Base-by-base conservation (phyloP, 495 filamentous ascomycete species). In the Annulohypoxylon stygium region DNA sequence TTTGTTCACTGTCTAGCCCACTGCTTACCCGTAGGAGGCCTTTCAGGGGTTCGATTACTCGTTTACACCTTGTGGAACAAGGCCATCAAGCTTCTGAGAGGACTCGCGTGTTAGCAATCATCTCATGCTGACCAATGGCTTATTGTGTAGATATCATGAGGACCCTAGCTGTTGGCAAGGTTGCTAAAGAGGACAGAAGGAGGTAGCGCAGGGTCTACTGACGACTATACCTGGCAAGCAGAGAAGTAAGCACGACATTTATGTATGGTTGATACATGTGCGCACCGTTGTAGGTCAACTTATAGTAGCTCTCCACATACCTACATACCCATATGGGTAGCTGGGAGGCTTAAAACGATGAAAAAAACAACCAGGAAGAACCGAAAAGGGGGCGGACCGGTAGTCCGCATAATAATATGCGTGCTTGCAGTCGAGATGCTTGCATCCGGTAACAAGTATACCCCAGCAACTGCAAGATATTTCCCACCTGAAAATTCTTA, bases 321-420 rank as follows among this genome's bases (percentile, higher is more conserved):
- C 16, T 54, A 33, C 11, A 25, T 51, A 51, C 48, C 12, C 25
- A 26, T 23, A 8, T 51, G 23, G 9, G 48, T 65, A 51, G 41
- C 14, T 10, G 53, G 48, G 63, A 61, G 71, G 67, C 71, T 74
- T 58, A 70, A 67, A 67, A 64, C 37, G 50, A 74, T 34, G 11
- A 55, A 34, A 55, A 5, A n/a, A 41, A 30, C 53, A 26, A 0
- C 20, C 39, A 60, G 43, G 10, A 23, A 45, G 30, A 51, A 36
- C 47, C 30, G 9, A 50, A 43, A 60, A 20, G 45, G 55, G 57
- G 55, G 50, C 23, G 61, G 61, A 23, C 23, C 71, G 66, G 66
- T 23, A 74, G 51, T 74, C 30, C 55, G 62, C 66, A 74, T 74
- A 43, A 25, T 30, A 69, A 74, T 74, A 45, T 67, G 62, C 71